A percentile compares a stretch with the other conserved stretches of the same genome.
Evolutionary conservation across 2,329 filamentous ascomycete genomes (phyloP).

Genomic region (Pseudogymnoascus sp.): DNA sequence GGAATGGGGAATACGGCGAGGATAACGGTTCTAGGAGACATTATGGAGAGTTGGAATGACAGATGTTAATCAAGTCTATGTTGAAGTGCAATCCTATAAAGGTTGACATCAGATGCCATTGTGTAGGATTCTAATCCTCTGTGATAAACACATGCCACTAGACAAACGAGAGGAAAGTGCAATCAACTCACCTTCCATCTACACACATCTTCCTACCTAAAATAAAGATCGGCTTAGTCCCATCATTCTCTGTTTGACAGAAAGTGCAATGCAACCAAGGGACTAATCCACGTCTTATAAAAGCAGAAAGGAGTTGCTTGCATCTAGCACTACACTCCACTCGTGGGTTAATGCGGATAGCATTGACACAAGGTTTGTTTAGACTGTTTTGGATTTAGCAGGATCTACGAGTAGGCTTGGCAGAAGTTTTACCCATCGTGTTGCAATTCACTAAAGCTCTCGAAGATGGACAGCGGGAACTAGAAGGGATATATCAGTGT

Average conservation of each 20-base stretch:
- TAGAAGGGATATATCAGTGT: background rate
- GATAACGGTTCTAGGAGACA: background rate
- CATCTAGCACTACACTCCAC: background rate
- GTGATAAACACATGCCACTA: background rate
- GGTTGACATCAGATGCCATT: background rate
- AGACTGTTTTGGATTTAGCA: background rate
- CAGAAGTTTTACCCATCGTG: background rate
- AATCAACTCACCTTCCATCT: background rate
- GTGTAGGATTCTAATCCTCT: background rate
- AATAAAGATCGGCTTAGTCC: background rate
- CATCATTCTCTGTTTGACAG: background rate
- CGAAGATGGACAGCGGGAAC: background rate
- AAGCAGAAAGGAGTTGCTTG: background rate
- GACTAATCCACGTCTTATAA: background rate
- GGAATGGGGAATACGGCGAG: background rate
- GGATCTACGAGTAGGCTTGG: background rate
- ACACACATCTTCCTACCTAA: background rate
- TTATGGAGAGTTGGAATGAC: background rate
- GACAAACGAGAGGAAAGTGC: no score
- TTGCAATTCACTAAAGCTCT: background rate
- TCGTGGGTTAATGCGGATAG: background rate
- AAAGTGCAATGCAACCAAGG: background rate
- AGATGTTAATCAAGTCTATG: background rate
- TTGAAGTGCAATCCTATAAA: background rate
- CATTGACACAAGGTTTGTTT: background rate